Evolutionary conservation across 306 rosid species (phyloP).

Genomic region (Cucumis cinereus): DNA sequence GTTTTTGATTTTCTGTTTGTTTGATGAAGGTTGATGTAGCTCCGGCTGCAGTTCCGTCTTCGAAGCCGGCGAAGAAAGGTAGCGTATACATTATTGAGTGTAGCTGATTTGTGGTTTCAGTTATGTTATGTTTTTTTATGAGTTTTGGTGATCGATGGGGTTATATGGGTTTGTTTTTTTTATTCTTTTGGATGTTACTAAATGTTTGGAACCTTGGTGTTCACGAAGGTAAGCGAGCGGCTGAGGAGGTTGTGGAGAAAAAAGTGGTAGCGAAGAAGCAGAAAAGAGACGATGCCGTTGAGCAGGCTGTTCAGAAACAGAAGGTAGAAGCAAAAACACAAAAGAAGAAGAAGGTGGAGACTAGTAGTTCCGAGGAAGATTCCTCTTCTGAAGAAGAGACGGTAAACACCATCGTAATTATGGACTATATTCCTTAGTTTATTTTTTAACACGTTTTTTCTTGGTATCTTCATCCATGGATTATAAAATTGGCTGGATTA

Average conservation of each 20-base stretch:
- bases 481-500: too few species aligned
- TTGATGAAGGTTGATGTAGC: constrained; percentile 48
- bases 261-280: constrained; percentile 50
- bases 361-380: constrained; percentile 39
- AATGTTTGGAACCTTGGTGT: background rate
- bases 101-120: background rate
- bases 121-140: background rate
- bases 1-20: background rate
- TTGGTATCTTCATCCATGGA: too few species aligned
- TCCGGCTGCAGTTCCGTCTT: constrained; percentile 32
- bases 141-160: background rate
- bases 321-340: constrained; percentile 33
- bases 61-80: constrained; percentile 64
- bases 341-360: constrained; percentile 33
- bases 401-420: constrained; percentile 11
- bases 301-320: constrained; percentile 37
- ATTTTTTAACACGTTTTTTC: background rate
- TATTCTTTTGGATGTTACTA: background rate
- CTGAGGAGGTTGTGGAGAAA: constrained; percentile 40
- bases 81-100: background rate
- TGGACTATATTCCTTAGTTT: background rate
- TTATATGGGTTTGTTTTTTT: background rate
- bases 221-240: constrained; percentile 54
- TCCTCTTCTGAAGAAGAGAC: constrained; percentile 49
- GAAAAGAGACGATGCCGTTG: constrained; percentile 30